phyloP scores from a whole-genome alignment of 1,284 basidiomycete species.

The Tilletia walkeri region DNA sequence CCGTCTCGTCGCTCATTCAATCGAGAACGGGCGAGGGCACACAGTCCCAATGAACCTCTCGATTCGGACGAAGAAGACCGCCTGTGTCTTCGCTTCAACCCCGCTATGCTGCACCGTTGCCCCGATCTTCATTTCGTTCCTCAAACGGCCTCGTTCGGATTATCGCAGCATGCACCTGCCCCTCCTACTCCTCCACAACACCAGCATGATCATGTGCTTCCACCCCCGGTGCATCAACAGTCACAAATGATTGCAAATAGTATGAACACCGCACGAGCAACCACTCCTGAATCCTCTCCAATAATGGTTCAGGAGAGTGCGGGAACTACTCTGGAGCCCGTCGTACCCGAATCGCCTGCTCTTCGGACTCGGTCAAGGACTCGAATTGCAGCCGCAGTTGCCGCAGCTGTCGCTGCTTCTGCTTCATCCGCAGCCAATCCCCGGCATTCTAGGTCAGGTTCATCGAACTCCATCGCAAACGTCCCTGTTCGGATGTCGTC shows the following conservation, averaged over 20 bases:
- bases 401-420: background rate
- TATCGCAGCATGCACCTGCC: background rate
- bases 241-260: background rate
- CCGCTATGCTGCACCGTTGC: slow-evolving; percentile 7
- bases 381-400: background rate
- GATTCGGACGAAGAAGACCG: slow-evolving; percentile 14
- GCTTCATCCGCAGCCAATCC: background rate
- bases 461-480: background rate
- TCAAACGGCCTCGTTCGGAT: background rate
- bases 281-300: background rate
- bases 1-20: background rate
- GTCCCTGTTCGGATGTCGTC: slow-evolving; percentile 15
- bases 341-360: background rate
- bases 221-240: background rate
- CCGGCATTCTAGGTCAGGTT: background rate
- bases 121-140: background rate
- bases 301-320: no score
- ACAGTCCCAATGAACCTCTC: slow-evolving; percentile 12
- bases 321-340: no score
- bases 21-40: background rate
- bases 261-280: background rate
- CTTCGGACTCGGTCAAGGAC: slow-evolving; percentile 11
- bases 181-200: no score
- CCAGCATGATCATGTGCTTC: no score
- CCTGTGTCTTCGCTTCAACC: slow-evolving; percentile 12